Evolutionary conservation across 1,284 basidiomycete species (phyloP), one percentile per base, ranked within the genome.

Genomic region (Puccinia triticina): DNA sequence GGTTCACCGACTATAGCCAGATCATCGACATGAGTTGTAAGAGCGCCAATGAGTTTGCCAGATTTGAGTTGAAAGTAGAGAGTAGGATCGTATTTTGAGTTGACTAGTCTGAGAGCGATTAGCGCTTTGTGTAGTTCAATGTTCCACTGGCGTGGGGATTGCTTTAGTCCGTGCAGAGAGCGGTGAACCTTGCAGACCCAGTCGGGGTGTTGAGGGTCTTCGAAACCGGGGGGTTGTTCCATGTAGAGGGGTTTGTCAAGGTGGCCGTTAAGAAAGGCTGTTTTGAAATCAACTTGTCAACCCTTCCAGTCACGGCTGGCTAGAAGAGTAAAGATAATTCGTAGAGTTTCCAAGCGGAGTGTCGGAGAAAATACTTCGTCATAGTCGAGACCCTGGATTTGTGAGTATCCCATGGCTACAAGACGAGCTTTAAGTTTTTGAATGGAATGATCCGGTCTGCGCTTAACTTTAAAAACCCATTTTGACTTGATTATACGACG

Each of bases 81-180:
- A 4, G 55, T 57, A n/a, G 55, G 55, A 57, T 57, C 55, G 21
- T 57, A n/a, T 8, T 23, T 29, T 4, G 4, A 57, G 21, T 57
- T 23, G 5, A 7, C 21, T 18, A 57, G 26, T 5, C 32, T 11
- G 4, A 73, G 11, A 5, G 11, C 14, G 10, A 73, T 3, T 3
- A 73, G 32, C 43, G 43, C 32, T 43, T 32, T 34, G 40, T 69
- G 71, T 5, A 73, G 14, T 50, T 73, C 71, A 26, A 26, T 73
- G 43, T 73, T 43, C 71, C 71, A 73, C 14, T 48, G 43, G 11
- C 43, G 26, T 11, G 71, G 71, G 16, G 32, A 73, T 50, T 40
- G 71, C 43, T 73, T 73, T 11, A 73, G 43, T 21, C 71, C 71
- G 32, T 73, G 46, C 3, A 73, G 14, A 29, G 66, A 69, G 3